Percentiles rank a stretch among this genome's conserved stretches.
Evolutionary conservation across 228 moss, liverwort and hornwort species (phyloP).

Genomic region (Sphagnum fallax): DNA sequence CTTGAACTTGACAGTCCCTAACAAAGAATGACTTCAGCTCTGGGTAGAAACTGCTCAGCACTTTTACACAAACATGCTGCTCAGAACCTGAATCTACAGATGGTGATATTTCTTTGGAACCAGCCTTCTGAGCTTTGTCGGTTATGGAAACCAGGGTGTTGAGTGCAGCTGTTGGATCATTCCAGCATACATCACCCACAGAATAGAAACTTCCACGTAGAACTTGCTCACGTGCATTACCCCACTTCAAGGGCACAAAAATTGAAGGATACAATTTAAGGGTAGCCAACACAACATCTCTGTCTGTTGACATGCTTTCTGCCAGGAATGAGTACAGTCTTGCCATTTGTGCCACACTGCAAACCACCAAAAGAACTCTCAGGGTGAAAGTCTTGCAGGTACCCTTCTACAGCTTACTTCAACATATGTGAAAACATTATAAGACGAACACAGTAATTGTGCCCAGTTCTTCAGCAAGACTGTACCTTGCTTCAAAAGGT

Average conservation of each 20-base stretch:
- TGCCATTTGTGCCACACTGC: slow-evolving; percentile 80
- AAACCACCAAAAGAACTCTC: background rate
- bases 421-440: no score
- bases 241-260: slow-evolving; percentile 54
- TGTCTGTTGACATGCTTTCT: slow-evolving; percentile 29
- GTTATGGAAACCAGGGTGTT: slow-evolving; percentile 29
- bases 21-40: slow-evolving; percentile 71
- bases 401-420: no score
- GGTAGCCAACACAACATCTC: slow-evolving; percentile 29
- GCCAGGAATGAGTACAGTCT: slow-evolving; percentile 64
- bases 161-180: slow-evolving; percentile 59
- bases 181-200: slow-evolving; percentile 54
- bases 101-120: slow-evolving; percentile 2
- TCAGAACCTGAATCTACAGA: slow-evolving; percentile 12
- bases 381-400: no score
- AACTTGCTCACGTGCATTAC: slow-evolving; percentile 37
- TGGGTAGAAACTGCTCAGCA: slow-evolving; percentile 48
- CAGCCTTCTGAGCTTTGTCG: slow-evolving; percentile 6
- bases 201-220: slow-evolving; percentile 48
- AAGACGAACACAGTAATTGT: no score
- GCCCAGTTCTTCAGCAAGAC: slow-evolving; percentile 4
- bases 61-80: slow-evolving; percentile 18
- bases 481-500: slow-evolving; percentile 64
- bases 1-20: slow-evolving; percentile 44
- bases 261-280: slow-evolving; percentile 41